Conservation (phyloP, 345 rosid genomes). For the Cochlearia excelsa region DNA sequence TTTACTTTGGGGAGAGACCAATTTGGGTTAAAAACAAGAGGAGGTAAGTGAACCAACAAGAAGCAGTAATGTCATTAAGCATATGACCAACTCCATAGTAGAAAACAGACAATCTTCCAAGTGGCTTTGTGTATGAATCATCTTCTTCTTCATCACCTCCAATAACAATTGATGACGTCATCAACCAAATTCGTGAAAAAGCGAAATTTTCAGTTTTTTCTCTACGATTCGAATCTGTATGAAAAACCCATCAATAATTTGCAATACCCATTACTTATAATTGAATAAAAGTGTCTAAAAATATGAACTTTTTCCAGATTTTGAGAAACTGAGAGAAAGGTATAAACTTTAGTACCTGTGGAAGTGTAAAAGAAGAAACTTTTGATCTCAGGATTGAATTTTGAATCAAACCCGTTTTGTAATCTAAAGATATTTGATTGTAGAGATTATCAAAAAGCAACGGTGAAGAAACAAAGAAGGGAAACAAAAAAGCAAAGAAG, state of each 20-base stretch:
- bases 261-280: background rate
- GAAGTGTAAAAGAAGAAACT: conserved; percentile 9
- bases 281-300: conserved; percentile 4
- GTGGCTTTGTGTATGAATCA: conserved; percentile 51
- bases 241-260: conserved; percentile 10
- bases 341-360: conserved; percentile 8
- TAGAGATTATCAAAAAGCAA: background rate
- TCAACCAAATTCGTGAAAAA: conserved; percentile 6
- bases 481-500: background rate
- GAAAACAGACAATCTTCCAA: conserved; percentile 71
- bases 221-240: conserved; percentile 15
- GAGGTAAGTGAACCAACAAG: conserved; percentile 98
- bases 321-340: conserved; percentile 17
- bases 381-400: conserved; percentile 10
- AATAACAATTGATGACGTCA: conserved; percentile 35
- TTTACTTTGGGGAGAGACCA: conserved; percentile 78
- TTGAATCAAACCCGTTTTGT: conserved; percentile 4
- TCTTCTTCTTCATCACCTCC: conserved; percentile 44
- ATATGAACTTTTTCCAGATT: conserved; percentile 2
- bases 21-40: conserved; percentile 79
- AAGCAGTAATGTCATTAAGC: conserved; percentile 95
- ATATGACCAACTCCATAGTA: conserved; percentile 90
- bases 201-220: background rate
- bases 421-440: background rate
- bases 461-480: background rate